Conservation (phyloP, 805 yeast species). For the Zygosaccharomyces lentus region DNA sequence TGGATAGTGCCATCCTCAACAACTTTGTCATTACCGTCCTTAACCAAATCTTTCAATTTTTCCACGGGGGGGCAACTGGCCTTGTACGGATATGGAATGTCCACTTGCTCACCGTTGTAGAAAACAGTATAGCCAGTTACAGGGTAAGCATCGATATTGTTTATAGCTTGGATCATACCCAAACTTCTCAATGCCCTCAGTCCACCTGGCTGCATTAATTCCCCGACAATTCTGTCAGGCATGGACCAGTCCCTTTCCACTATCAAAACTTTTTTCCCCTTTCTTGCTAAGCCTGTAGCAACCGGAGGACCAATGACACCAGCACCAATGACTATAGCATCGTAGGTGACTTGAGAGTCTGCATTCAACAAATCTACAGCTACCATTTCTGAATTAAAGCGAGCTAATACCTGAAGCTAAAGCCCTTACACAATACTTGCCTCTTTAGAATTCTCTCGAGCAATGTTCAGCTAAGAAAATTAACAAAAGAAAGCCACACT, state of each 20-base stretch:
- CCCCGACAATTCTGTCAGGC: slow-evolving; percentile 97
- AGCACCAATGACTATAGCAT: slow-evolving; percentile 94
- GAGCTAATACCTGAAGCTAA: background rate
- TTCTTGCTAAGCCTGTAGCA: slow-evolving; percentile 85
- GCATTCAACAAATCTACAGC: slow-evolving; percentile 28
- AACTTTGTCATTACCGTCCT: slow-evolving; percentile 54
- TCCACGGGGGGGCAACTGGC: slow-evolving; percentile 42
- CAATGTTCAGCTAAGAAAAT: background rate
- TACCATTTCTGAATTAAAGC: slow-evolving; percentile 6
- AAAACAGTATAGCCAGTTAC: slow-evolving; percentile 79
- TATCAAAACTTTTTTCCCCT: slow-evolving; percentile 72
- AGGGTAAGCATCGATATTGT: slow-evolving; percentile 57
- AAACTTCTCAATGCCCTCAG: slow-evolving; percentile 72
- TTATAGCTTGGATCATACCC: slow-evolving; percentile 65
- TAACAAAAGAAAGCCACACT: background rate
- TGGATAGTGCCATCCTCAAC: slow-evolving; percentile 48
- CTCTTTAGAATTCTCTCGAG: background rate
- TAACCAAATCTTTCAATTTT: slow-evolving; percentile 53
- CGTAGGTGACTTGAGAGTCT: slow-evolving; percentile 44
- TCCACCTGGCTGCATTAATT: slow-evolving; percentile 96
- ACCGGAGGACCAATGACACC: slow-evolving; percentile 95
- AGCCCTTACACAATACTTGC: background rate
- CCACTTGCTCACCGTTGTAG: slow-evolving; percentile 52
- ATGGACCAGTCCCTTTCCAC: slow-evolving; percentile 85
- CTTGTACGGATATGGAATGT: slow-evolving; percentile 70